A percentile compares a stretch with the other conserved stretches of the same genome.
These are phyloP conservation scores for Ajuga reptans DNA, from an alignment of 305 asterid genomes.

Conservation along the genomic window DNA sequence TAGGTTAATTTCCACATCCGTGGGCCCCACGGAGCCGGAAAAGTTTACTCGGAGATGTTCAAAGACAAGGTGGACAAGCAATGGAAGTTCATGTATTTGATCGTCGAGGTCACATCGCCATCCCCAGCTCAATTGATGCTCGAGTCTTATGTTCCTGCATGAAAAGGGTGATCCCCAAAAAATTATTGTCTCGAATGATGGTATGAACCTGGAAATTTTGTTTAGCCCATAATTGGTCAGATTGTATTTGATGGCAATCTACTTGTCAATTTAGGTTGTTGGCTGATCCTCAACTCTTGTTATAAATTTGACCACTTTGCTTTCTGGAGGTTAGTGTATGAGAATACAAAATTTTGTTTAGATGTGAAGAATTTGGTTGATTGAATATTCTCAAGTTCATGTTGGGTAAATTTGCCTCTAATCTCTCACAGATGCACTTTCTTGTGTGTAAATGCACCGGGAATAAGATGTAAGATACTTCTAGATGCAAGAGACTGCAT, in stretches of 20 bases:
- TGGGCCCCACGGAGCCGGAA: slow-evolving; percentile 83
- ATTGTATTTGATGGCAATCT: slow-evolving; percentile 15
- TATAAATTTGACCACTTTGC: background rate
- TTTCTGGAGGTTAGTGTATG: background rate
- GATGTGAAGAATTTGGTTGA: background rate
- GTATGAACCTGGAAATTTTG: background rate
- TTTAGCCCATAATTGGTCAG: background rate
- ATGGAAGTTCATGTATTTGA: slow-evolving; percentile 75
- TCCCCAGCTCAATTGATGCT: slow-evolving; percentile 69
- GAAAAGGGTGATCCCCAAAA: background rate
- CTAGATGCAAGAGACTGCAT: too few relatives aligned
- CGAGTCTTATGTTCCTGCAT: slow-evolving; percentile 85
- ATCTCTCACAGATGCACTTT: background rate
- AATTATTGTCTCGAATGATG: background rate
- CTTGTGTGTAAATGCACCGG: too few relatives aligned
- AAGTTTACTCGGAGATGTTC: slow-evolving; percentile 79
- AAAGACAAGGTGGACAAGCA: slow-evolving; percentile 69
- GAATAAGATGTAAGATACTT: too few relatives aligned
- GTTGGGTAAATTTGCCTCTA: background rate
- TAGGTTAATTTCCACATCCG: slow-evolving; percentile 83
- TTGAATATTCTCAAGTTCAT: background rate
- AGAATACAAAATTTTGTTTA: slow-evolving; percentile 1
- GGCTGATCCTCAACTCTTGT: background rate
- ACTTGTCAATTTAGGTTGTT: background rate
- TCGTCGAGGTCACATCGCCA: slow-evolving; percentile 67